These are phyloP conservation scores for Conticribra weissflogii DNA, from an alignment of 108 stramenopile species.

Conservation along the genomic window DNA sequence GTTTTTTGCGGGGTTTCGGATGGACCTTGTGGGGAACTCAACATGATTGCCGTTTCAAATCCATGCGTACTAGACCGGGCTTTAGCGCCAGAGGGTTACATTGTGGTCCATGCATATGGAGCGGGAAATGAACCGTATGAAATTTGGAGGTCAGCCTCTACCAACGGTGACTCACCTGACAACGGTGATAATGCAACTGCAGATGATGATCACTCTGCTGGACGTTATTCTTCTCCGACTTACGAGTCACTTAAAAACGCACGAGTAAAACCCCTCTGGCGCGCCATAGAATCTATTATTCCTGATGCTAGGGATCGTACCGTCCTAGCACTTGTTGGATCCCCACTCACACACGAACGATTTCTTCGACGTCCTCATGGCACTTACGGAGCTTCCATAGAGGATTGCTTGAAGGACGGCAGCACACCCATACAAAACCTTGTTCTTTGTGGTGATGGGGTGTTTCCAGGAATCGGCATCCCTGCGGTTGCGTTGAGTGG, in stretches of 20 bases:
- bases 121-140: slow-evolving; percentile 93
- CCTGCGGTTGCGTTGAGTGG: slow-evolving; percentile 89
- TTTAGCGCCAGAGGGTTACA: slow-evolving; percentile 87
- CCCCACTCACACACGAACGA: slow-evolving; percentile 91
- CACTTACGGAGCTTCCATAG: slow-evolving; percentile 88
- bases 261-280: slow-evolving; percentile 83
- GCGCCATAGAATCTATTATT: slow-evolving; percentile 87
- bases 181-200: background rate
- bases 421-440: slow-evolving; percentile 71
- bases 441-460: slow-evolving; percentile 73
- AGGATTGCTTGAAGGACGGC: slow-evolving; percentile 84
- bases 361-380: slow-evolving; percentile 82
- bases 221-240: slow-evolving; percentile 29
- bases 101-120: slow-evolving; percentile 90
- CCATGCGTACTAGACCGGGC: slow-evolving; percentile 81
- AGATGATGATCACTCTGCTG: slow-evolving; percentile 38
- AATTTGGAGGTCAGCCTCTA: slow-evolving; percentile 61
- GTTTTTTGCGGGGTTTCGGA: slow-evolving; percentile 48
- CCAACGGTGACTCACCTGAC: background rate
- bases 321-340: slow-evolving; percentile 80
- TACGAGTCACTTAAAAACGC: slow-evolving; percentile 82
- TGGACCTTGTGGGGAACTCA: slow-evolving; percentile 85
- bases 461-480: slow-evolving; percentile 87
- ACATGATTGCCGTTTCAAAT: slow-evolving; percentile 93
- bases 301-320: slow-evolving; percentile 82